Evolutionary conservation across 2,329 filamentous ascomycete species (phyloP).

Genomic region (Coniochaeta prunicola): DNA sequence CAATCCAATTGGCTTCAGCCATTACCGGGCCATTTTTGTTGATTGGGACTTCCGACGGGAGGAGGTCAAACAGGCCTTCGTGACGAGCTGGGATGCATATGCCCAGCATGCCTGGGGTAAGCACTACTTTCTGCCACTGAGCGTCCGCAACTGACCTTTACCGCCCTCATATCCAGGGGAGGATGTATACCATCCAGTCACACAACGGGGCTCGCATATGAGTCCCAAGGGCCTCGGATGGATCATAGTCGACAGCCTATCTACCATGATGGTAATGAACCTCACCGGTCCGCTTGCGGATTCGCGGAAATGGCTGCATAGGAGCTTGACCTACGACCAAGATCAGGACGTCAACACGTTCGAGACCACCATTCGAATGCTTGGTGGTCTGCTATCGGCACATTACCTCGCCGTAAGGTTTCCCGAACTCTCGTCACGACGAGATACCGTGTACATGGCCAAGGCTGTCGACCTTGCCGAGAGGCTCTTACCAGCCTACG

Average conservation of each 20-base stretch:
- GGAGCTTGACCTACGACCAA: constrained; percentile 59
- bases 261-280: constrained; percentile 76
- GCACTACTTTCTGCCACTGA: constrained; percentile 17
- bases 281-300: constrained; percentile 60
- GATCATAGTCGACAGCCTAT: constrained; percentile 71
- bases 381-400: constrained; percentile 66
- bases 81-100: constrained; percentile 64
- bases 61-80: constrained; percentile 46
- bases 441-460: constrained; percentile 67
- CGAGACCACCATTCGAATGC: constrained; percentile 70
- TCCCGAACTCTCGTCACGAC: constrained; percentile 48
- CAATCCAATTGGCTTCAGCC: not conserved
- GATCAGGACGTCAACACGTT: constrained; percentile 71
- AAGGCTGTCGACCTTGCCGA: constrained; percentile 67
- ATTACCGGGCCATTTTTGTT: not conserved
- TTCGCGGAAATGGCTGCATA: constrained; percentile 63
- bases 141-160: not conserved
- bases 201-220: constrained; percentile 59
- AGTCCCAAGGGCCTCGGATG: constrained; percentile 64
- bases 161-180: constrained; percentile 34
- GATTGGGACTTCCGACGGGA: not conserved
- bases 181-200: constrained; percentile 61
- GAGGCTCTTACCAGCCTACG: constrained; percentile 61
- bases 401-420: constrained; percentile 65
- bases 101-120: constrained; percentile 66